phyloP scores from a whole-genome alignment of 345 rosid species.

The Salix dunnii region DNA sequence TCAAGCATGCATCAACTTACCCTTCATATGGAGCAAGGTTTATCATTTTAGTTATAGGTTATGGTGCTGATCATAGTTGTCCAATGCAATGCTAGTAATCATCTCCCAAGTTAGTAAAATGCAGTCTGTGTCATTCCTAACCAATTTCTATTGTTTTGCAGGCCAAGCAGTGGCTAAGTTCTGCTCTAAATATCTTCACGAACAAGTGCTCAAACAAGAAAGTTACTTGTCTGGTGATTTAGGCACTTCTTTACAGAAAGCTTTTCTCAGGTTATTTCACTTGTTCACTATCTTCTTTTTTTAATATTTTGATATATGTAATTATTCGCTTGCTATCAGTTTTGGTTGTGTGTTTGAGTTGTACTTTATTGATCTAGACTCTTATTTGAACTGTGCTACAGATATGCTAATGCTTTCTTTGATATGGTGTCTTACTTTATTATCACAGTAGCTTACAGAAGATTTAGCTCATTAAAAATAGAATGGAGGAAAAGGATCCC shows the following conservation, averaged over 20 bases:
- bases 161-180: conserved; percentile 89
- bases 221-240: conserved; percentile 69
- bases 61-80: not conserved
- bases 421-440: not conserved
- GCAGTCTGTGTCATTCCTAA: not conserved
- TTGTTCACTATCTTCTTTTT: not conserved
- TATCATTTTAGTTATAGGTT: not conserved
- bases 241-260: conserved; percentile 58
- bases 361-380: not conserved
- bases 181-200: conserved; percentile 88
- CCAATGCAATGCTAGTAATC: conserved; percentile 2
- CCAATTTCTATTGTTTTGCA: conserved; percentile 27
- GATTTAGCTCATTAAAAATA: not conserved
- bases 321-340: too few species aligned
- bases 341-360: not conserved
- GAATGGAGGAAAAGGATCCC: not conserved
- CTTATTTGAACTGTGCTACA: not conserved
- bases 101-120: not conserved
- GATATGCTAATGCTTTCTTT: not conserved
- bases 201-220: conserved; percentile 64
- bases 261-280: conserved; percentile 68
- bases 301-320: not conserved
- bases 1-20: not conserved
- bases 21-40: not conserved
- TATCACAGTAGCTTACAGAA: not conserved